These are phyloP conservation scores for Thymus mandschuricus DNA, from an alignment of 257 asterid species.

Conservation along the genomic window DNA sequence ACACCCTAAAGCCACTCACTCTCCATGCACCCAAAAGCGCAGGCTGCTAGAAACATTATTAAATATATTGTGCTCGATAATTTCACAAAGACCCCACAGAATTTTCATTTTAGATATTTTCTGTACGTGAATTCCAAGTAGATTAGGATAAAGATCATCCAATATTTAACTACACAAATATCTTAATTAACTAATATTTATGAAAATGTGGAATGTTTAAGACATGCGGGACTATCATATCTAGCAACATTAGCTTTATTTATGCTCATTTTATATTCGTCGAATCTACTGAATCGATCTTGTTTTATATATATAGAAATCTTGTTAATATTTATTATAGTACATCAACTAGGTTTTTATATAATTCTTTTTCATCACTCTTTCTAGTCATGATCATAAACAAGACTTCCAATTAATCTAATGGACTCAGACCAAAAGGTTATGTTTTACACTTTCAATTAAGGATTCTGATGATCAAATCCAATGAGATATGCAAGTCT, in stretches of 20 bases:
- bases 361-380: not conserved
- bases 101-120: not conserved
- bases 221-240: slow-evolving; percentile 30
- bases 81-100: not conserved
- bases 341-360: not conserved
- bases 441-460: too few relatives aligned
- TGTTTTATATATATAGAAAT: not conserved
- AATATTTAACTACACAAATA: slow-evolving; percentile 19
- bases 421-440: too few relatives aligned
- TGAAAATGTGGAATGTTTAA: slow-evolving; percentile 31
- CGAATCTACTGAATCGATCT: slow-evolving; percentile 48
- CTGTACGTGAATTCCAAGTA: slow-evolving; percentile 14
- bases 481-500: not conserved
- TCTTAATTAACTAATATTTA: not conserved
- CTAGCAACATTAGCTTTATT: slow-evolving; percentile 41
- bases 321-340: not conserved
- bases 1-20: too few relatives aligned
- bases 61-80: too few relatives aligned
- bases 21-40: too few relatives aligned
- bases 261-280: slow-evolving; percentile 10
- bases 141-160: slow-evolving; percentile 43
- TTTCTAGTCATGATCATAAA: too few relatives aligned
- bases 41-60: too few relatives aligned
- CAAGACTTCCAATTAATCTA: too few relatives aligned
- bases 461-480: not conserved